Evolutionary conservation across 352 stramenopile genomes (phyloP).

Genomic region (Phytophthora chlamydospora): DNA sequence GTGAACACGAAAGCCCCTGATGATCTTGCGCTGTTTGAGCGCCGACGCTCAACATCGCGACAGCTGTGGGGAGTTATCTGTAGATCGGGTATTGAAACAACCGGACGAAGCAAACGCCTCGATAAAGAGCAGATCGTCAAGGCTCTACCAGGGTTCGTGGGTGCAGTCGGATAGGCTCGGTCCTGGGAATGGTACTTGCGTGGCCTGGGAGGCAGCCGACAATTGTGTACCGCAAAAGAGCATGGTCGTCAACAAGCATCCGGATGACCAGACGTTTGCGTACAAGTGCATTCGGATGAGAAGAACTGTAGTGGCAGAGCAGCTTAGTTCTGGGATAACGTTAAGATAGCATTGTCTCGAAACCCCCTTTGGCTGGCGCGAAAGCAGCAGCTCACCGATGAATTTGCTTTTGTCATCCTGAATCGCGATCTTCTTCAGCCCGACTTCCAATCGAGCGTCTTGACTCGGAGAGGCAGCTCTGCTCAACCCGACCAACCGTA

Average conservation of each 20-base stretch:
- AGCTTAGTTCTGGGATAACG: no score
- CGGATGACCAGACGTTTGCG: no score
- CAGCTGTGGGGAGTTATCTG: constrained; percentile 10
- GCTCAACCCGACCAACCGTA: no score
- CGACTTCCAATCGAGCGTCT: constrained; percentile 1
- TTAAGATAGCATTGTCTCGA: no score
- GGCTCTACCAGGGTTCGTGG: not conserved
- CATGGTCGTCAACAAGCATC: no score
- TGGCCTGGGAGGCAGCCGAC: not conserved
- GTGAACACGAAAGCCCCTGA: not conserved
- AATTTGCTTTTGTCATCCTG: no score
- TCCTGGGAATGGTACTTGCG: not conserved
- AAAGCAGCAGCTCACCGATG: no score
- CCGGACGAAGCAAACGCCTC: constrained; percentile 3
- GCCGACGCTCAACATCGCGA: constrained; percentile 2
- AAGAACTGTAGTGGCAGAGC: no score
- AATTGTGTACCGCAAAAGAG: no score
- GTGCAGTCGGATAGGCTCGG: constrained; percentile 3
- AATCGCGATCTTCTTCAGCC: no score
- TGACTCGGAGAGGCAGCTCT: not conserved
- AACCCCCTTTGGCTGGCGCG: no score
- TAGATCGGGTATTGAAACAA: constrained; percentile 7
- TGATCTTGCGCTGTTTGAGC: constrained; percentile 22
- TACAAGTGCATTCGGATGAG: no score
- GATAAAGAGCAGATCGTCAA: not conserved